phyloP scores from a whole-genome alignment of 768 basidiomycete species.

The Lyophyllum semitale region DNA sequence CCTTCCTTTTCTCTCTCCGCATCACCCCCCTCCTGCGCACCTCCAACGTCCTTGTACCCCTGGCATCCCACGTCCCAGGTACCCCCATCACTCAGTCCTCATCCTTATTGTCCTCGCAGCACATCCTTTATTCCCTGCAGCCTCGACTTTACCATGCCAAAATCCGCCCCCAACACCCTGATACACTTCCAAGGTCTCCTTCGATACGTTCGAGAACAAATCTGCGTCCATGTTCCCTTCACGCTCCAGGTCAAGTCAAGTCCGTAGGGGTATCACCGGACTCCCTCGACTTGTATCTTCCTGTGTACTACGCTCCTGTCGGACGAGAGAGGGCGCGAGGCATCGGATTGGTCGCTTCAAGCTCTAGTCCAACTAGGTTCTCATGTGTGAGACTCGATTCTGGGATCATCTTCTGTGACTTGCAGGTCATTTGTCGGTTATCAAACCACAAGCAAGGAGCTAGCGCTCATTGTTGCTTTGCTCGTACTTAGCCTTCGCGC shows the following conservation, averaged over 20 bases:
- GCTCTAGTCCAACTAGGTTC: conserved; percentile 79
- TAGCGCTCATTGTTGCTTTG: neutral
- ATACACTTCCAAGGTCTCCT: conserved; percentile 76
- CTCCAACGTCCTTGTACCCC: neutral
- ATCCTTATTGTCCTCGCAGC: neutral
- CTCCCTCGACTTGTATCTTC: conserved; percentile 80
- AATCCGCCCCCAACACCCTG: conserved; percentile 24
- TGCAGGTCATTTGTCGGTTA: neutral
- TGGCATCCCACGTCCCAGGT: neutral
- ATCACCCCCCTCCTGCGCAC: conserved; percentile 2
- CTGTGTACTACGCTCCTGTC: conserved; percentile 86
- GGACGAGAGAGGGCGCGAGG: conserved; percentile 86
- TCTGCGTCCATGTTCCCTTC: conserved; percentile 83
- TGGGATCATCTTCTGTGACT: neutral
- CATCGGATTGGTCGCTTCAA: conserved; percentile 91
- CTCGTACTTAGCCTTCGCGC: neutral
- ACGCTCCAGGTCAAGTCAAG: conserved; percentile 84
- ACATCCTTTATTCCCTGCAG: conserved; percentile 12
- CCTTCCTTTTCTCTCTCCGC: conserved; percentile 11
- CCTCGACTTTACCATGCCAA: conserved; percentile 12
- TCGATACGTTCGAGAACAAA: conserved; percentile 86
- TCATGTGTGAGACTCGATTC: no score
- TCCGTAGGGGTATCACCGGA: conserved; percentile 77
- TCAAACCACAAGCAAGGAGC: neutral
- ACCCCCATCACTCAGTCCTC: no score